These are phyloP conservation scores for Globisporangium yorkense DNA, from an alignment of 352 stramenopile species.

Conservation along the genomic window DNA sequence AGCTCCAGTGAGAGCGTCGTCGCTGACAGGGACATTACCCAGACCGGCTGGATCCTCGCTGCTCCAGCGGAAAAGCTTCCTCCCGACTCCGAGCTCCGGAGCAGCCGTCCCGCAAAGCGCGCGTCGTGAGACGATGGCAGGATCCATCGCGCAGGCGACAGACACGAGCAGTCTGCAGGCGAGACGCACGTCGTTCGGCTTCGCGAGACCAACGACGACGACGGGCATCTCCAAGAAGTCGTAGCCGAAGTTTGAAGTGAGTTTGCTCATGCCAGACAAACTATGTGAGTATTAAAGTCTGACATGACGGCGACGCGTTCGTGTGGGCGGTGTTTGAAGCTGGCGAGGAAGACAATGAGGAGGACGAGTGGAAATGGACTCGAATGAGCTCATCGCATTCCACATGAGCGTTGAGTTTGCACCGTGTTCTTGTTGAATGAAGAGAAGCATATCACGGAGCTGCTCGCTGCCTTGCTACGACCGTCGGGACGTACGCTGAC, in stretches of 20 bases:
- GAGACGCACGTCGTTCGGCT: conserved; percentile 28
- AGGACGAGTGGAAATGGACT: too few relatives aligned
- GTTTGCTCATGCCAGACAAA: neutral
- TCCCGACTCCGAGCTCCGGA: conserved; percentile 14
- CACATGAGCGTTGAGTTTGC: neutral
- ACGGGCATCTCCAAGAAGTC: conserved; percentile 15
- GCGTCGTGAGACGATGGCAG: conserved; percentile 11
- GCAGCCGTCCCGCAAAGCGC: conserved; percentile 1
- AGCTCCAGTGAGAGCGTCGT: neutral
- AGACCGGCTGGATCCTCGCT: conserved; percentile 13
- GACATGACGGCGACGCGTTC: too few relatives aligned
- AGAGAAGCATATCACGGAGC: neutral
- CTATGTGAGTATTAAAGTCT: too few relatives aligned
- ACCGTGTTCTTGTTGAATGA: neutral
- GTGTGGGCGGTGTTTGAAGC: too few relatives aligned
- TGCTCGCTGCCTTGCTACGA: neutral
- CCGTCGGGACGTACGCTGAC: neutral
- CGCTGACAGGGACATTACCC: conserved; percentile 2
- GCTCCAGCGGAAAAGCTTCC: conserved; percentile 20
- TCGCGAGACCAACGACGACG: conserved; percentile 16
- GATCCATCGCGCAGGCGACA: conserved; percentile 11
- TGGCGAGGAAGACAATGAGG: too few relatives aligned
- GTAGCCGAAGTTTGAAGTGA: neutral
- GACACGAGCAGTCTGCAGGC: conserved; percentile 8
- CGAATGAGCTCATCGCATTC: too few relatives aligned